phyloP scores from a whole-genome alignment of 805 yeast genomes.

The Ogataea methylovora region DNA sequence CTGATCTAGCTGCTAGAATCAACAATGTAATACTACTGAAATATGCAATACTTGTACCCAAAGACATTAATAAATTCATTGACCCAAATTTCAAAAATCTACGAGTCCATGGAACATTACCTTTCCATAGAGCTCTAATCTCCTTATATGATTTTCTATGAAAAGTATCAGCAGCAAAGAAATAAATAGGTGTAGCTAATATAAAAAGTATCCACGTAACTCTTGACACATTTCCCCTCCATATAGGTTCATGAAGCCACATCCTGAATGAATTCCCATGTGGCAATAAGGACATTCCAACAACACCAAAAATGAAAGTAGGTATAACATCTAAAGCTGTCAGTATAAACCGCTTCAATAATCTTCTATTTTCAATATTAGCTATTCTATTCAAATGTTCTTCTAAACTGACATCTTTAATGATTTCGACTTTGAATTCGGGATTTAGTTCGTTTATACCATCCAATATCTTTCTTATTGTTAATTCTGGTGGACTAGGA shows the following conservation, averaged over 20 bases:
- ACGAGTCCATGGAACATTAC: slow-evolving; percentile 45
- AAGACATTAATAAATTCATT: slow-evolving; percentile 64
- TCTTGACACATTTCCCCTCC: slow-evolving; percentile 56
- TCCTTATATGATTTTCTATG: slow-evolving; percentile 62
- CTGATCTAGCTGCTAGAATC: slow-evolving; percentile 31
- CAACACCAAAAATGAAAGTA: slow-evolving; percentile 59
- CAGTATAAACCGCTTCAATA: slow-evolving; percentile 38
- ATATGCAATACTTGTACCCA: slow-evolving; percentile 70
- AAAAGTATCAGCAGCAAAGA: slow-evolving; percentile 67
- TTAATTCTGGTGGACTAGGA: slow-evolving; percentile 46
- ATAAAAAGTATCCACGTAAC: slow-evolving; percentile 60
- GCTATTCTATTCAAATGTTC: slow-evolving; percentile 51
- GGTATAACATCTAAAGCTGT: slow-evolving; percentile 51
- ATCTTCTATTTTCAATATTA: slow-evolving; percentile 35
- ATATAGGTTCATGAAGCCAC: slow-evolving; percentile 55
- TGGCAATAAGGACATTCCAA: slow-evolving; percentile 55
- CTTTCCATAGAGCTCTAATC: slow-evolving; percentile 47
- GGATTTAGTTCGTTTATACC: slow-evolving; percentile 39
- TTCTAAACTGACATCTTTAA: slow-evolving; percentile 51
- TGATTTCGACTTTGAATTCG: slow-evolving; percentile 41
- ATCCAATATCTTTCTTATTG: slow-evolving; percentile 47
- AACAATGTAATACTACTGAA: slow-evolving; percentile 57
- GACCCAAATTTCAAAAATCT: slow-evolving; percentile 67
- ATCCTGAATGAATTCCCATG: slow-evolving; percentile 28
- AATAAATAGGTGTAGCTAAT: slow-evolving; percentile 65